phyloP scores from a whole-genome alignment of 257 asterid species.

The Verbascum thapsus region DNA sequence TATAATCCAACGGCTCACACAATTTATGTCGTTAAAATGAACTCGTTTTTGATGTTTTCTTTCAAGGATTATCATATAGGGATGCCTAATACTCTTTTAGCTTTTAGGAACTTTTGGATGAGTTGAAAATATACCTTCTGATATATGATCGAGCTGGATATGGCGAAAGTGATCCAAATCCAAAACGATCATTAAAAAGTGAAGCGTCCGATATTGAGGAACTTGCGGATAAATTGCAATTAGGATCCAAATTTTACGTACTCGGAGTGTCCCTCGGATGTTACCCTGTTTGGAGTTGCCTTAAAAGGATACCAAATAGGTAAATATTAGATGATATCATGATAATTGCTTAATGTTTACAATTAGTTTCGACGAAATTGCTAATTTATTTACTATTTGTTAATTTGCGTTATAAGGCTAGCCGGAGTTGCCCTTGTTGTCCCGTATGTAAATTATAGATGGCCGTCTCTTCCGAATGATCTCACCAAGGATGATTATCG shows the following conservation, averaged over 20 bases:
- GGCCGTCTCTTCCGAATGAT: conserved; percentile 82
- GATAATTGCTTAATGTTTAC: neutral
- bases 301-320: conserved; percentile 74
- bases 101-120: conserved; percentile 69
- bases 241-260: conserved; percentile 69
- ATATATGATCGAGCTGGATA: conserved; percentile 89
- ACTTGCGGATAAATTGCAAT: conserved; percentile 69
- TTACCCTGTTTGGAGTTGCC: conserved; percentile 83
- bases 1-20: too few relatives aligned
- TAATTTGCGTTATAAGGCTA: conserved; percentile 50
- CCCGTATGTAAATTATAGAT: conserved; percentile 75
- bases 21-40: too few relatives aligned
- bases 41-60: neutral
- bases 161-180: conserved; percentile 92
- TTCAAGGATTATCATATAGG: neutral
- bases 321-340: conserved; percentile 23
- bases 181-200: conserved; percentile 68
- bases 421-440: conserved; percentile 84
- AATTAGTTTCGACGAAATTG: neutral
- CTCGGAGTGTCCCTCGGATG: conserved; percentile 85
- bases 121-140: conserved; percentile 60
- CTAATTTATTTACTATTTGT: conserved; percentile 12
- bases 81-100: conserved; percentile 39
- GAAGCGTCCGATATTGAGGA: conserved; percentile 88
- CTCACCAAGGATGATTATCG: conserved; percentile 70